These are phyloP conservation scores for Phyllosticta citrichinensis DNA, from an alignment of 2,329 filamentous ascomycete species.

Conservation along the genomic window DNA sequence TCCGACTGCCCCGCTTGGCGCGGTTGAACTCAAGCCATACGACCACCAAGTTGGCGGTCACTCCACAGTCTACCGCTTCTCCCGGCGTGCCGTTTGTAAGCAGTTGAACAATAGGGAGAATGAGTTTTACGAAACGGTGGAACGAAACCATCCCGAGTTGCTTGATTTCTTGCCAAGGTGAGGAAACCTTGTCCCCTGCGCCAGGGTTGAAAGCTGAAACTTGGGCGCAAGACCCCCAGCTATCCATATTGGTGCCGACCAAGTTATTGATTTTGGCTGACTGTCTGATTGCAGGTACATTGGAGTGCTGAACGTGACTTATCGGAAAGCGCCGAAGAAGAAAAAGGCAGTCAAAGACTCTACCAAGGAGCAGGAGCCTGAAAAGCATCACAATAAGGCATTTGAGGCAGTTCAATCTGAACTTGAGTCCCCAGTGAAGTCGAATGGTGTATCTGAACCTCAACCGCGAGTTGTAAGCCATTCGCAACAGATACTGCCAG, in stretches of 20 bases:
- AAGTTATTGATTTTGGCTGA: slow-evolving; percentile 20
- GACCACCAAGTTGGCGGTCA: slow-evolving; percentile 96
- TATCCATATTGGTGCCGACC: not conserved
- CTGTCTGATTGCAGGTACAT: slow-evolving; percentile 60
- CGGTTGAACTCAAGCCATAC: slow-evolving; percentile 93
- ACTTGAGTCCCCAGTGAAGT: slow-evolving; percentile 9
- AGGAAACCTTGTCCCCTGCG: slow-evolving; percentile 16
- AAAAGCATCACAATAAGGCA: not conserved
- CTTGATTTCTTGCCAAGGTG: slow-evolving; percentile 78
- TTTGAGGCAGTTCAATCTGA: not conserved
- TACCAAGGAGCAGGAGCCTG: slow-evolving; percentile 1
- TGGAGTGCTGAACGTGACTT: slow-evolving; percentile 91
- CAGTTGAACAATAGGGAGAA: slow-evolving; percentile 97
- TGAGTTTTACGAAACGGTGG: slow-evolving; percentile 95
- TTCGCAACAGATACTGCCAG: slow-evolving; percentile 61
- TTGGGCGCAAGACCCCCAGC: slow-evolving; percentile 24
- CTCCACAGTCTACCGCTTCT: slow-evolving; percentile 93
- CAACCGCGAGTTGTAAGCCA: slow-evolving; percentile 55
- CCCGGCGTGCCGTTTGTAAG: slow-evolving; percentile 90
- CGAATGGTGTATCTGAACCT: slow-evolving; percentile 13
- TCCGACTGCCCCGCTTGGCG: slow-evolving; percentile 58
- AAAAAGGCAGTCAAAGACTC: slow-evolving; percentile 29
- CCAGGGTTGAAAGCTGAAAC: slow-evolving; percentile 29
- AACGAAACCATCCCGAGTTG: slow-evolving; percentile 80
- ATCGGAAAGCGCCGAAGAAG: slow-evolving; percentile 68